Base-by-base conservation (phyloP, 23 red algal species). In the Gracilaria caudata region DNA sequence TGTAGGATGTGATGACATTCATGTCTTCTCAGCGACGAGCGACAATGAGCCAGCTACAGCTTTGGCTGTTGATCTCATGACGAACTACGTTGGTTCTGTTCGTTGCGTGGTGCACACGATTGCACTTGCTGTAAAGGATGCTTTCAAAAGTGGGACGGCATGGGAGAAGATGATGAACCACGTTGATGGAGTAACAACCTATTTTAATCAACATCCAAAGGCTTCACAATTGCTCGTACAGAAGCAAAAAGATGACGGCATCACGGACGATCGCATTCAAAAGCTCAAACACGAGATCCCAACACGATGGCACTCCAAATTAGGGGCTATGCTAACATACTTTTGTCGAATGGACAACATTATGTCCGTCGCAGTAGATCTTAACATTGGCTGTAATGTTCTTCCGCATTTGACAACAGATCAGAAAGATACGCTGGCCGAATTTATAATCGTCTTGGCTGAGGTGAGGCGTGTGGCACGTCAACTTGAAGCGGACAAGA, bases 261-360 rank as follows among this genome's bases (percentile, higher is more conserved):
- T 74, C 20, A 74, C 68, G 4, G 4, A 16, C 12, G 68, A 74
- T 33, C 68, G 68, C 7, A 35, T 74, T 6, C 35, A 74, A 74
- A 39, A 74, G 36, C 68, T 74, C 6, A 74, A 74, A 23, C 68
- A 35, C 7, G 68, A 74, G 3, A 39, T n/a, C n/a, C n/a, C n/a
- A n/a, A n/a, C n/a, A n/a, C n/a, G n/a, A n/a, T n/a, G n/a, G n/a
- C n/a, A n/a, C n/a, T n/a, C n/a, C n/a, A n/a, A n/a, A n/a, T n/a
- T n/a, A n/a, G n/a, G n/a, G n/a, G n/a, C n/a, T n/a, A 74, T 46
- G 68, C 68, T 74, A 19, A 33, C 68, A 74, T 74, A 74, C 20
- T 46, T 74, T 61, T 12, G 7, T 12, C 5, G 40, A 35, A 43
- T 74, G 32, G 25, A 7, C 3, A 74, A 28, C 33, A 43, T 74